Evolutionary conservation across 2,329 filamentous ascomycete genomes (phyloP), one percentile per base, ranked within the genome.

Genomic region (Xylaria sp.): DNA sequence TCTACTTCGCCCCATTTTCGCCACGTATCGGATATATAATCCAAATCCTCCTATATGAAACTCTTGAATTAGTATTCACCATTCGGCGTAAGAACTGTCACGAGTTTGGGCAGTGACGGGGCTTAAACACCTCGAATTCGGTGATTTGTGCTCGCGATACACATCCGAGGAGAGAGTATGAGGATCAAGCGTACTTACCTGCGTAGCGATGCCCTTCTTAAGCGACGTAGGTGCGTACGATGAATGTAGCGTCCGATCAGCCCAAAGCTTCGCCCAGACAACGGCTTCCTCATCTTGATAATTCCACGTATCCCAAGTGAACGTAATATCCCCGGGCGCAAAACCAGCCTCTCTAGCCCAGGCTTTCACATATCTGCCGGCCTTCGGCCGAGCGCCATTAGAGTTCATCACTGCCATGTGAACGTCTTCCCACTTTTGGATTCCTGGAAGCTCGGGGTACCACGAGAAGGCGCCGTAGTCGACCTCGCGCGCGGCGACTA

Each of bases 401-500:
- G 66, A 62, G 28, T 56, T 65, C 49, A 70, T 66, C 5, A 58
- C 28, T 8, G 33, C 48, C 71, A 67, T 62, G 28, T 71, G 70
- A 5, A 68, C 51, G 18, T 63, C 62, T 2, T 55, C 64, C 71
- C 71, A 72, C 31, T 43, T 62, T 1, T 69, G n/a, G 4, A 72
- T 23, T 0, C 62, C 66, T 1, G 62, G 66, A 12, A 67, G 64
- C 46, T 71, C 69, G 2, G 71, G 71, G 18, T 65, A 72, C 69
- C 69, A 72, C 1, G 59, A 51, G 5, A 71, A 41, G 10, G 62
- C 28, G 2, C 64, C 49, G 39, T 72, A 72, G 62, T 76, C 75
- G 20, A 69, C 67, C 58, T 76, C 75, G 25, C 75, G 71, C 2
- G 73, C 75, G 23, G 74, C 76, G n/a, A 77, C 87, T 23, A 90